These are phyloP conservation scores for Cladobotryum mycophilum DNA, from an alignment of 2,329 filamentous ascomycete species.

Conservation along the genomic window DNA sequence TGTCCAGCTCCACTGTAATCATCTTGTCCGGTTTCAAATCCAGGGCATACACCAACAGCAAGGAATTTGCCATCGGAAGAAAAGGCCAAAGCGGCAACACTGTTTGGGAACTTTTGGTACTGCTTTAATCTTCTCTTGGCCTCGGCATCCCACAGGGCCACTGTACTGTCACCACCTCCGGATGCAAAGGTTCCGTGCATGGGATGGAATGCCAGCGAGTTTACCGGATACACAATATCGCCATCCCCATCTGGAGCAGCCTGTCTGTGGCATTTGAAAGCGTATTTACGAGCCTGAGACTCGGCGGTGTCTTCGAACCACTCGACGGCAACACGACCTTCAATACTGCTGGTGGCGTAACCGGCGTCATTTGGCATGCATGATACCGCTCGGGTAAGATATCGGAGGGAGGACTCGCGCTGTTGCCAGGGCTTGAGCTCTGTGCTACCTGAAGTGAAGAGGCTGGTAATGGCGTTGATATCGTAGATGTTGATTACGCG, in stretches of 20 bases:
- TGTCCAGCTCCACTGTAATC: slow-evolving; percentile 67
- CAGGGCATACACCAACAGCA: slow-evolving; percentile 75
- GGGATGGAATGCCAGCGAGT: slow-evolving; percentile 83
- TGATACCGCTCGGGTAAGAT: slow-evolving; percentile 85
- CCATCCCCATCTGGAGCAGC: slow-evolving; percentile 54
- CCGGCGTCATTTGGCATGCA: slow-evolving; percentile 97
- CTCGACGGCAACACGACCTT: slow-evolving; percentile 92
- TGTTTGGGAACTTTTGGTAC: slow-evolving; percentile 77
- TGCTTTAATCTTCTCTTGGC: slow-evolving; percentile 85
- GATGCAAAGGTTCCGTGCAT: slow-evolving; percentile 78
- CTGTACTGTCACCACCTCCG: slow-evolving; percentile 82
- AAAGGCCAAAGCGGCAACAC: slow-evolving; percentile 72
- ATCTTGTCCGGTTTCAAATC: slow-evolving; percentile 82
- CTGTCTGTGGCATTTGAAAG: slow-evolving; percentile 96
- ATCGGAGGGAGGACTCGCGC: slow-evolving; percentile 89
- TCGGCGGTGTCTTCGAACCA: slow-evolving; percentile 91
- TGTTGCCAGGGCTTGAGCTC: slow-evolving; percentile 79
- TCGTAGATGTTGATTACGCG: slow-evolving; percentile 95
- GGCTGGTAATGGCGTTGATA: slow-evolving; percentile 57
- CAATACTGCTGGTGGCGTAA: slow-evolving; percentile 87
- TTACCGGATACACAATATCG: slow-evolving; percentile 87
- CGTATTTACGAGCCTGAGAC: slow-evolving; percentile 89
- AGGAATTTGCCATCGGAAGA: slow-evolving; percentile 70
- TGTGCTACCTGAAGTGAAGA: slow-evolving; percentile 40
- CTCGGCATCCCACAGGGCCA: slow-evolving; percentile 89